Conservation (phyloP, 1,139 yeast genomes). For the Pneumocystis canis region DNA sequence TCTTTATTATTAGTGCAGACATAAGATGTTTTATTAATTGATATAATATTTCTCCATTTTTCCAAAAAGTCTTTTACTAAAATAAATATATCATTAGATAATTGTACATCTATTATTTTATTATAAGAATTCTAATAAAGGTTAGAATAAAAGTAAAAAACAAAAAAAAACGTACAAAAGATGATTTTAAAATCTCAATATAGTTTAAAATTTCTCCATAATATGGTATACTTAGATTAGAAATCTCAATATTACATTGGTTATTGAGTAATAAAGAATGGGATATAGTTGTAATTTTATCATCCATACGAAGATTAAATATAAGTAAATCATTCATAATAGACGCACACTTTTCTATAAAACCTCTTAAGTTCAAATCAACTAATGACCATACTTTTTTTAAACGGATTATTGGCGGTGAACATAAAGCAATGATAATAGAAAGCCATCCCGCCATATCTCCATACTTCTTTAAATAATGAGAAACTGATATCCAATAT, state of each 20-base stretch:
- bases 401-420: conserved; percentile 67
- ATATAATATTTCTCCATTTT: not conserved
- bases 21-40: not conserved
- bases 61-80: conserved; percentile 4
- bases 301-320: conserved; percentile 20
- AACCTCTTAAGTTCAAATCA: conserved; percentile 43
- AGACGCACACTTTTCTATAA: conserved; percentile 83
- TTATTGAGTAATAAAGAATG: conserved; percentile 85
- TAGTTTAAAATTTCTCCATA: conserved; percentile 59
- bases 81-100: not conserved
- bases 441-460: conserved; percentile 95
- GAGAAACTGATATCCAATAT: conserved; percentile 81
- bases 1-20: not conserved
- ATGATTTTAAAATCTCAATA: not conserved
- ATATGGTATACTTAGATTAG: conserved; percentile 71
- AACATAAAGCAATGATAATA: conserved; percentile 67
- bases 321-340: conserved; percentile 80
- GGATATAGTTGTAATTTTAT: conserved; percentile 24
- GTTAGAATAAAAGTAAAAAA: not conserved
- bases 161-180: not conserved
- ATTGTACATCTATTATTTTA: conserved; percentile 1
- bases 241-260: conserved; percentile 56
- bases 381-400: conserved; percentile 65
- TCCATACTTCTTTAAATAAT: conserved; percentile 61
- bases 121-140: not conserved